Conservation (phyloP, 192 early-diverging fungal species). For the Podila epicladia region DNA sequence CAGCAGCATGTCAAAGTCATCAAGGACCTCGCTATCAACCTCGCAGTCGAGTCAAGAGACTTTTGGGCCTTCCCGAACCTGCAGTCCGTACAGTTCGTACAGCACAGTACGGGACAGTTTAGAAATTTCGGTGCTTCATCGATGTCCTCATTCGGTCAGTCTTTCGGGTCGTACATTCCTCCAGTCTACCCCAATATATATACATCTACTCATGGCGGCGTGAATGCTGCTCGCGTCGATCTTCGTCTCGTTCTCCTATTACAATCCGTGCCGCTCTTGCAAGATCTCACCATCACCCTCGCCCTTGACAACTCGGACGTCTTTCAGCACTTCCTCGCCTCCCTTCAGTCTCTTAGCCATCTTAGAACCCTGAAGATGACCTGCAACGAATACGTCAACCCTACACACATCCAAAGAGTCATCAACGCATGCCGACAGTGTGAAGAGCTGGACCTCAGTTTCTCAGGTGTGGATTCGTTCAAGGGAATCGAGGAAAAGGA, state of each 20-base stretch:
- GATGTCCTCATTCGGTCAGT: too few species aligned
- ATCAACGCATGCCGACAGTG: slow-evolving; percentile 15
- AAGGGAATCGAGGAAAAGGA: slow-evolving; percentile 18
- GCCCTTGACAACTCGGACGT: slow-evolving; percentile 24
- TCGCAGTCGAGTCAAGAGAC: slow-evolving; percentile 21
- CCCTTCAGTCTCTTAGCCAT: slow-evolving; percentile 6
- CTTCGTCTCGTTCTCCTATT: slow-evolving; percentile 21
- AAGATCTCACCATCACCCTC: slow-evolving; percentile 21
- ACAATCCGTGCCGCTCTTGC: slow-evolving; percentile 12
- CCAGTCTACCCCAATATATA: background rate
- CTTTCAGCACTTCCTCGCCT: slow-evolving; percentile 13
- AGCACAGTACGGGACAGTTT: slow-evolving; percentile 5
- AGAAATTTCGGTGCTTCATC: background rate
- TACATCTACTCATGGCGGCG: background rate
- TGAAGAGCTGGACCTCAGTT: slow-evolving; percentile 10
- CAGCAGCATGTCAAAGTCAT: slow-evolving; percentile 18
- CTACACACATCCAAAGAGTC: slow-evolving; percentile 19
- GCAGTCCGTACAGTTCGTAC: slow-evolving; percentile 13
- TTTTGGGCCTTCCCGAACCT: slow-evolving; percentile 19
- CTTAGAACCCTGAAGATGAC: slow-evolving; percentile 8
- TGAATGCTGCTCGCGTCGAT: slow-evolving; percentile 22
- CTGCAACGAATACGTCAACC: slow-evolving; percentile 17
- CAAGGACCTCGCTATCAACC: slow-evolving; percentile 17
- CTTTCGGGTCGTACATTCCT: background rate
- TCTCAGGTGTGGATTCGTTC: slow-evolving; percentile 18